These are phyloP conservation scores for Hygrophorus pudorinus DNA, from an alignment of 768 basidiomycete genomes.

Conservation along the genomic window DNA sequence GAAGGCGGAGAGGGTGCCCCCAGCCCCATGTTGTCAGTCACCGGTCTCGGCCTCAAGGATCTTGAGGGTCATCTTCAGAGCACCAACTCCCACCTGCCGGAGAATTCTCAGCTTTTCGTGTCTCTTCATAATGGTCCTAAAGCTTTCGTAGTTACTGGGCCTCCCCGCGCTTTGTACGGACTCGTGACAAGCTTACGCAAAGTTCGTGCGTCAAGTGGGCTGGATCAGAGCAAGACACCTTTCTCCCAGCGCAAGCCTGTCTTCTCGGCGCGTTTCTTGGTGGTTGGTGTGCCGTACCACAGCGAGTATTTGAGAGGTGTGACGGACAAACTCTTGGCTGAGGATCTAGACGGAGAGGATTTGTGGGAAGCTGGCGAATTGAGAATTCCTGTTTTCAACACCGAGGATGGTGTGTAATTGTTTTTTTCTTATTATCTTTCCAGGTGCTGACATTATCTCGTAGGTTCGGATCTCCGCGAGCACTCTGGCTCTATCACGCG, in stretches of 20 bases:
- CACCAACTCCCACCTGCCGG: slow-evolving; percentile 80
- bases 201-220: slow-evolving; percentile 74
- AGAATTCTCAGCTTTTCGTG: slow-evolving; percentile 68
- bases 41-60: slow-evolving; percentile 66
- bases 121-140: slow-evolving; percentile 91
- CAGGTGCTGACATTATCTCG: neutral
- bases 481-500: slow-evolving; percentile 66
- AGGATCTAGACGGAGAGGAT: slow-evolving; percentile 71
- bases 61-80: slow-evolving; percentile 74
- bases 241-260: slow-evolving; percentile 93
- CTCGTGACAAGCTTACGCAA: slow-evolving; percentile 87
- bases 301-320: slow-evolving; percentile 72
- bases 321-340: slow-evolving; percentile 64
- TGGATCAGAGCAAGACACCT: slow-evolving; percentile 90
- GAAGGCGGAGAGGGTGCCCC: slow-evolving; percentile 92
- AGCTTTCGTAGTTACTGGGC: slow-evolving; percentile 89
- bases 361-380: slow-evolving; percentile 65
- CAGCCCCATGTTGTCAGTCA: slow-evolving; percentile 87
- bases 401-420: slow-evolving; percentile 71
- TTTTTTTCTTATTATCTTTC: slow-evolving; percentile 3
- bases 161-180: slow-evolving; percentile 85
- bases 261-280: slow-evolving; percentile 87
- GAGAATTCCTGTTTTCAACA: slow-evolving; percentile 81
- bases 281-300: slow-evolving; percentile 96
- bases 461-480: slow-evolving; percentile 79